Evolutionary conservation across 805 yeast species (phyloP), one percentile per base, ranked within the genome.

Genomic region (Saturnispora zaruensis): DNA sequence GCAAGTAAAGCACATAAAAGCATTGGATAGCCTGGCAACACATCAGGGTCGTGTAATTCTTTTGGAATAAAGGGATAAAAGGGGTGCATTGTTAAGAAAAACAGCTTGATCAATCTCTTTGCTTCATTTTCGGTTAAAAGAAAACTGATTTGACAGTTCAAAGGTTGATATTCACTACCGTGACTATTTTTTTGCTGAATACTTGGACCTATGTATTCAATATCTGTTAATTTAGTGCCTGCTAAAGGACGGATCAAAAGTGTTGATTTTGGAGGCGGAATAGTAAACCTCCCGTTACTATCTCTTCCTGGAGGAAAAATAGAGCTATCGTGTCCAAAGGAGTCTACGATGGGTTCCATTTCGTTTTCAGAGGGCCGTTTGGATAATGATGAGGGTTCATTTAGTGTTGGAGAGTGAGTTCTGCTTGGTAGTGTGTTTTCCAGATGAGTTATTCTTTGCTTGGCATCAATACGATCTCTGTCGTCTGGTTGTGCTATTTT

Each of bases 61-160:
- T 73, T 69, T 0, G 96, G 96, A 37, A 91, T 75, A 61, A 82
- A 86, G 1, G 97, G 97, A 67, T 85, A 90, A 64, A 80, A 90
- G 2, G 96, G 96, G 64, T 87, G 95, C 81, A 90, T 77, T 3
- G 88, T 78, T 4, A 78, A 64, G 62, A 87, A 87, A 65, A 86
- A 90, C 48, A 80, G 62, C 36, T 74, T 71, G 24, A 85, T 75
- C 30, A 82, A 65, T 45, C 66, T 67, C 43, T 70, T 74, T 2
- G 90, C 87, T 59, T 83, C 87, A 0, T 58, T 62, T 54, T 78
- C 88, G 0, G 84, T 71, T 14, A 90, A 60, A 46, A 87, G 72
- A 20, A n/a, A 44, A 9, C 41, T 40, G 11, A 33, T 20, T 26
- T 45, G 48, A 9, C 14, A 13, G 2, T n/a, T n/a, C n/a, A 37